A percentile compares a stretch with the other conserved stretches of the same genome.
Evolutionary conservation across 164 flowering plant species (phyloP).

Genomic region (Akebia trifoliata): DNA sequence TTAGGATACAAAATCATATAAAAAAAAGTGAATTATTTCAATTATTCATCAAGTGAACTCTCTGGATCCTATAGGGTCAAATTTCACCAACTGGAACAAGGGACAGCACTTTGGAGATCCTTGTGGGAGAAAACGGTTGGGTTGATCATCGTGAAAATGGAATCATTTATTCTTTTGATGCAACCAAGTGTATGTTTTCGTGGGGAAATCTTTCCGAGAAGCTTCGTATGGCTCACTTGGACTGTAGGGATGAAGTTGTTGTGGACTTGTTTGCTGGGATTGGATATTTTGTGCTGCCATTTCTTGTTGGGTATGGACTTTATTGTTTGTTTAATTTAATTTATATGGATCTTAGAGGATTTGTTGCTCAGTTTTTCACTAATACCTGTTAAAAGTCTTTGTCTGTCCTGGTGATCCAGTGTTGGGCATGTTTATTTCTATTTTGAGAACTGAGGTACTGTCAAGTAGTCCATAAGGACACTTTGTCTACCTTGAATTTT

Average conservation of each 20-base stretch:
- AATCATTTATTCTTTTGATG: conserved; percentile 84
- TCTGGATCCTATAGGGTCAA: conserved; percentile 52
- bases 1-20: too few species aligned
- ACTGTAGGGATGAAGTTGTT: conserved; percentile 68
- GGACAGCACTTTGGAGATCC: conserved; percentile 88
- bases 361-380: too few species aligned
- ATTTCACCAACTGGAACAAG: conserved; percentile 81
- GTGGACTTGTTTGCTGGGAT: conserved; percentile 97
- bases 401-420: background rate
- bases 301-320: conserved; percentile 66
- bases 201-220: conserved; percentile 96
- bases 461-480: background rate
- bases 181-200: conserved; percentile 94
- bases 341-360: too few species aligned
- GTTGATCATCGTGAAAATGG: conserved; percentile 94
- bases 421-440: background rate
- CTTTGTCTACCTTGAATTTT: background rate
- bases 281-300: conserved; percentile 87
- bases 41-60: conserved; percentile 6
- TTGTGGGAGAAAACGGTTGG: conserved; percentile 90
- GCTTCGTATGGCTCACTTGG: conserved; percentile 67
- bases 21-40: too few species aligned
- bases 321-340: conserved; percentile 1
- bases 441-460: background rate
- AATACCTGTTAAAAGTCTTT: too few species aligned